These are phyloP conservation scores for Debaryomyces tyrocola DNA, from an alignment of 805 yeast genomes.

Conservation along the genomic window DNA sequence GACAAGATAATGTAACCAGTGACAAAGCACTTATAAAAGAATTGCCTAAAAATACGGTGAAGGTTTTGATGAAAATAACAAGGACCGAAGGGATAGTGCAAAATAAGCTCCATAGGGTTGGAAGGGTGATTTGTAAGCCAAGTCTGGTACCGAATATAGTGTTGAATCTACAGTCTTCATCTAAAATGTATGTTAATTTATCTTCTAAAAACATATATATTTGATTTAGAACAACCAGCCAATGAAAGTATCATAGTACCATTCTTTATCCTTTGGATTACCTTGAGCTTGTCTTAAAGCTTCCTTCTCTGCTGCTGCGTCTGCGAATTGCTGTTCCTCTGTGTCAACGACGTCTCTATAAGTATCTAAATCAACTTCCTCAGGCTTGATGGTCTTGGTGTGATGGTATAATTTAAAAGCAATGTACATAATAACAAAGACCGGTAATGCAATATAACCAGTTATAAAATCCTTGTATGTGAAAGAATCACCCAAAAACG, in stretches of 20 bases:
- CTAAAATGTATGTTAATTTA: no score
- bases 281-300: conserved; percentile 44
- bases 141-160: no score
- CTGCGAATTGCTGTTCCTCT: conserved; percentile 44
- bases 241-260: conserved; percentile 49
- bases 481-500: conserved; percentile 57
- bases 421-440: conserved; percentile 51
- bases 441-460: conserved; percentile 75
- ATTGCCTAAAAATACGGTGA: no score
- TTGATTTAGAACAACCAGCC: conserved; percentile 47
- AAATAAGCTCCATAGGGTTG: conserved; percentile 49
- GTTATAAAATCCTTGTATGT: conserved; percentile 69
- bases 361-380: conserved; percentile 62
- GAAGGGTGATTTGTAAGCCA: no score
- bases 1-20: conserved; percentile 38
- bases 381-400: conserved; percentile 48
- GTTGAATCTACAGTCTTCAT: no score
- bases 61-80: no score
- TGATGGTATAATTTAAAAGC: conserved; percentile 62
- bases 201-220: neutral
- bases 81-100: no score
- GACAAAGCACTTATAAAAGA: no score
- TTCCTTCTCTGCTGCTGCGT: conserved; percentile 30
- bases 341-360: conserved; percentile 56
- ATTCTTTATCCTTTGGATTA: conserved; percentile 40